Evolutionary conservation across 805 yeast species (phyloP).

Genomic region (Candida broadrunensis): DNA sequence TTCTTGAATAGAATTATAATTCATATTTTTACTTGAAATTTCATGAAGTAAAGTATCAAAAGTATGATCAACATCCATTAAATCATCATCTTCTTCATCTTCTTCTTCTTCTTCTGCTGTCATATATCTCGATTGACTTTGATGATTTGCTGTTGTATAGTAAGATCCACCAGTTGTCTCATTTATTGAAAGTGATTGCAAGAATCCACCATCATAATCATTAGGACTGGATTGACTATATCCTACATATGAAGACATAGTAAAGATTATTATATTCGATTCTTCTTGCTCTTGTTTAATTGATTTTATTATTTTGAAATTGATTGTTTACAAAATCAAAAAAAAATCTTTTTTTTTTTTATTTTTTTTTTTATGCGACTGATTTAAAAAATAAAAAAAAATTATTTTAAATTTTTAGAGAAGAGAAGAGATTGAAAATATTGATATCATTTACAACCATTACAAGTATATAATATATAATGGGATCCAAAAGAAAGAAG

Average conservation of each 20-base stretch:
- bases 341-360: too few species aligned
- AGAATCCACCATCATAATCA: conserved; percentile 21
- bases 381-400: too few species aligned
- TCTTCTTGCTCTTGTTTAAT: background rate
- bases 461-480: conserved; percentile 4
- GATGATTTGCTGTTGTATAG: conserved; percentile 5
- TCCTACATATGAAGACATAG: background rate
- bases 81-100: conserved; percentile 10
- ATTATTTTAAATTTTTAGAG: too few species aligned
- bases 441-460: too few species aligned
- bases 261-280: background rate
- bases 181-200: conserved; percentile 22
- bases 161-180: conserved; percentile 9
- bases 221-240: background rate
- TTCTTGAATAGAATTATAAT: background rate
- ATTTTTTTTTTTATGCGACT: too few species aligned
- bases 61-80: conserved; percentile 15
- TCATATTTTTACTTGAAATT: background rate
- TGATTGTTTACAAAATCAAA: background rate
- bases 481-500: conserved; percentile 55
- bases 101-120: background rate
- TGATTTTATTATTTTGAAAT: background rate
- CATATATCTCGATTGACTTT: conserved; percentile 9
- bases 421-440: too few species aligned
- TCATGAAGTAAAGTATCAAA: background rate